phyloP scores from a whole-genome alignment of 1,139 yeast species.

The Blastobotrys apis region DNA sequence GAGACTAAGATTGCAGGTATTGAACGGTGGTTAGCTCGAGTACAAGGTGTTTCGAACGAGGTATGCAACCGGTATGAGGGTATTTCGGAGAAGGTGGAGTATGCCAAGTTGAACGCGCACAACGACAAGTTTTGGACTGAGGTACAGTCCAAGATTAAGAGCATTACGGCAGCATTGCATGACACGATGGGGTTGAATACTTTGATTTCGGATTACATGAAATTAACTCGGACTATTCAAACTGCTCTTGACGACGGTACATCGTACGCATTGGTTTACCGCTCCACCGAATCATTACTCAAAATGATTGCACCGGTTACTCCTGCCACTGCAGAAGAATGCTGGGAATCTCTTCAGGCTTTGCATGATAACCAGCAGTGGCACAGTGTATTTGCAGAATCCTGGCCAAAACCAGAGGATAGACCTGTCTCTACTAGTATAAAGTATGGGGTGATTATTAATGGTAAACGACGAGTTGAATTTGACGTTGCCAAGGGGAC shows the following conservation, averaged over 20 bases:
- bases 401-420: conserved; percentile 30
- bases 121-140: conserved; percentile 48
- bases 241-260: conserved; percentile 38
- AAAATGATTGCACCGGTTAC: conserved; percentile 66
- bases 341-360: conserved; percentile 59
- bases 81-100: neutral
- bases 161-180: conserved; percentile 57
- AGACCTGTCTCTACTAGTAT: conserved; percentile 13
- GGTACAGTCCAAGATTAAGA: conserved; percentile 46
- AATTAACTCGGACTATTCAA: conserved; percentile 57
- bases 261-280: conserved; percentile 36
- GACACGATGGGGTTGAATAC: conserved; percentile 69
- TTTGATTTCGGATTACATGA: conserved; percentile 85
- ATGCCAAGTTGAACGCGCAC: conserved; percentile 3
- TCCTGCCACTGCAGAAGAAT: conserved; percentile 80
- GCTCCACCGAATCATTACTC: conserved; percentile 51
- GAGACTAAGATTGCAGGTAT: conserved; percentile 81
- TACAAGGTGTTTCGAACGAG: conserved; percentile 37
- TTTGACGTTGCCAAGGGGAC: conserved; percentile 38
- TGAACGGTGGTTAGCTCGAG: conserved; percentile 76
- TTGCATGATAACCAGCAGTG: conserved; percentile 31
- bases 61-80: neutral
- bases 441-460: conserved; percentile 45
- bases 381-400: conserved; percentile 48
- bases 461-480: conserved; percentile 58